Percentiles rank a stretch among this genome's conserved stretches.
Conservation (phyloP, 2,329 filamentous ascomycete genomes). For the Hypoxylon sp. region DNA sequence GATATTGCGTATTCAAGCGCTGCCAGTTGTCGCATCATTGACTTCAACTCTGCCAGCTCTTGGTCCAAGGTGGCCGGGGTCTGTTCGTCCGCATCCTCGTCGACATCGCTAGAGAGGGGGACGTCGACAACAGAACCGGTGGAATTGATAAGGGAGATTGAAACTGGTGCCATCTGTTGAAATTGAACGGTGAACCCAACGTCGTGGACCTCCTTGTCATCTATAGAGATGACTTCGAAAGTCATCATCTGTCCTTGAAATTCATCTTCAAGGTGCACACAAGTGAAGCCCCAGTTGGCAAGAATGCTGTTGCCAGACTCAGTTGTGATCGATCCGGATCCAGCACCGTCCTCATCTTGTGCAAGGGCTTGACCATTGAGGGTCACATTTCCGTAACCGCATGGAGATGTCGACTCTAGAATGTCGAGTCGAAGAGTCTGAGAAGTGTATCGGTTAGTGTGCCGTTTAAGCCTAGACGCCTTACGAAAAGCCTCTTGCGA, state of each 20-base stretch:
- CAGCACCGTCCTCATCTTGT: slow-evolving; percentile 56
- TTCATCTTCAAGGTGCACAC: slow-evolving; percentile 56
- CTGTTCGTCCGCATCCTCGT: slow-evolving; percentile 39
- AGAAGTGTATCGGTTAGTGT: slow-evolving; percentile 17
- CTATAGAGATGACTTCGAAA: slow-evolving; percentile 58
- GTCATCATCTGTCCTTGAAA: slow-evolving; percentile 60
- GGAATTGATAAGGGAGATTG: slow-evolving; percentile 59
- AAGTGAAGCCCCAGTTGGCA: slow-evolving; percentile 63
- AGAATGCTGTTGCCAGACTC: slow-evolving; percentile 55
- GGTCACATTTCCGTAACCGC: slow-evolving; percentile 61
- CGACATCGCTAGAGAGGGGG: slow-evolving; percentile 36
- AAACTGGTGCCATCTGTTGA: slow-evolving; percentile 59
- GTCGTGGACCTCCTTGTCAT: slow-evolving; percentile 56
- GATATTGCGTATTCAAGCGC: slow-evolving; percentile 59
- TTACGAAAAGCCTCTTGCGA: not conserved
- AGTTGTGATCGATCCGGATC: slow-evolving; percentile 58
- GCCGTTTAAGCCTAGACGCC: not conserved
- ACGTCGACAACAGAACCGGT: slow-evolving; percentile 52
- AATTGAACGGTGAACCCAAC: slow-evolving; percentile 60
- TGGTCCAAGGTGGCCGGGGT: slow-evolving; percentile 52
- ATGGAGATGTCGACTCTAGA: slow-evolving; percentile 59
- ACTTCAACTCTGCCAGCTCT: slow-evolving; percentile 60
- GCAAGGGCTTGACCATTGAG: slow-evolving; percentile 60
- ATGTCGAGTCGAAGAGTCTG: slow-evolving; percentile 59
- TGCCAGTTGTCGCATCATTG: slow-evolving; percentile 57